These are phyloP conservation scores for Schizophyllum amplum DNA, from an alignment of 1,284 basidiomycete genomes.

Conservation along the genomic window DNA sequence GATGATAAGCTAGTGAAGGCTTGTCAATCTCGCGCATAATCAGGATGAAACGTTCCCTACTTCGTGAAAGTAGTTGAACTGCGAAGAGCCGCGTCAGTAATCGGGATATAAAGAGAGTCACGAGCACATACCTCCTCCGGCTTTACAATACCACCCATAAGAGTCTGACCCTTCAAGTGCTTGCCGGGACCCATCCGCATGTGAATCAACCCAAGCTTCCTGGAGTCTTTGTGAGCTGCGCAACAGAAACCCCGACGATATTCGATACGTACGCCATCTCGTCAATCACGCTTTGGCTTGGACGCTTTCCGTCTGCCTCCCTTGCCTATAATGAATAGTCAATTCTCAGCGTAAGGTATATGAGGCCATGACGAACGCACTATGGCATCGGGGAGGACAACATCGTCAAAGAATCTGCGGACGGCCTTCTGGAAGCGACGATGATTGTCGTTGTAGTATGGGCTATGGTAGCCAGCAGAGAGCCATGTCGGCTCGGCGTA, in stretches of 20 bases:
- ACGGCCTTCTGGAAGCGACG: constrained; percentile 53
- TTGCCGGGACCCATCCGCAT: constrained; percentile 84
- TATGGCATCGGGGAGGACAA: constrained; percentile 52
- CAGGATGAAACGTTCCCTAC: too few species aligned
- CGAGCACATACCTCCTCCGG: too few species aligned
- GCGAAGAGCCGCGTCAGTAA: too few species aligned
- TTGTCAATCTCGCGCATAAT: too few species aligned
- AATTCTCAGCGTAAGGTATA: constrained; percentile 25
- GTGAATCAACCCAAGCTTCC: constrained; percentile 24
- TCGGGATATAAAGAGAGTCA: too few species aligned
- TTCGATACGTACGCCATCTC: constrained; percentile 54
- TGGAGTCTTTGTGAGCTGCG: not conserved
- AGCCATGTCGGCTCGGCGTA: constrained; percentile 84
- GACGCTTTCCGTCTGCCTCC: constrained; percentile 69
- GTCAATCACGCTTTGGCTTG: constrained; percentile 56
- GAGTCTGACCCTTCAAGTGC: constrained; percentile 71
- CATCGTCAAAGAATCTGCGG: constrained; percentile 47
- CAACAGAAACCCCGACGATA: not conserved
- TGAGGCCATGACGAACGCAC: constrained; percentile 25
- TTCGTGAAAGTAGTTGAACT: constrained; percentile 18
- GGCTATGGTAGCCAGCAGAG: constrained; percentile 51
- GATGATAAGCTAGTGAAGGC: constrained; percentile 59
- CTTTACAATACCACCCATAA: constrained; percentile 75
- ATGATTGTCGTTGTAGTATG: constrained; percentile 62
- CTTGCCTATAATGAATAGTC: not conserved